Conservation (phyloP, 1,284 basidiomycete genomes). For the Ceratobasidium sp. region DNA sequence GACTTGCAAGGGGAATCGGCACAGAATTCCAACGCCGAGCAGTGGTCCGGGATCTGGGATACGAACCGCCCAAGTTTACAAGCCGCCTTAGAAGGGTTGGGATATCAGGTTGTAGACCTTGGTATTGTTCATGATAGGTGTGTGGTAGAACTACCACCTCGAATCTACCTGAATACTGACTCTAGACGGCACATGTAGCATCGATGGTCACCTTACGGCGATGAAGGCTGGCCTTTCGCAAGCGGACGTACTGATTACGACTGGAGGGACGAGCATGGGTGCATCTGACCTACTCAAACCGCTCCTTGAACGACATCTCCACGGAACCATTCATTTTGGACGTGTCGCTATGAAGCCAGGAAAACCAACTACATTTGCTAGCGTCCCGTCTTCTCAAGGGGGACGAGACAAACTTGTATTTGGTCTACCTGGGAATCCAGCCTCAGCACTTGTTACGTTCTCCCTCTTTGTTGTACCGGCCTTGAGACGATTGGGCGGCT, state of each 20-base stretch:
- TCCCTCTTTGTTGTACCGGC: slow-evolving; percentile 88
- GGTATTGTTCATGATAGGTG: slow-evolving; percentile 84
- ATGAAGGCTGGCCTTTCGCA: slow-evolving; percentile 69
- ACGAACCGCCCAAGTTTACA: slow-evolving; percentile 85
- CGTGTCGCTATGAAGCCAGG: slow-evolving; percentile 67
- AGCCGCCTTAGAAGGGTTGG: slow-evolving; percentile 77
- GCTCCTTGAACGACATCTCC: slow-evolving; percentile 82
- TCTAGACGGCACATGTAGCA: slow-evolving; percentile 58
- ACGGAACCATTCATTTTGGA: slow-evolving; percentile 69
- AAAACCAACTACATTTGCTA: slow-evolving; percentile 91
- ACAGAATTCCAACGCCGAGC: slow-evolving; percentile 54
- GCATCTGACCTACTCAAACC: slow-evolving; percentile 89
- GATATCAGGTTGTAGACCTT: slow-evolving; percentile 83
- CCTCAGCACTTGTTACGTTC: slow-evolving; percentile 89
- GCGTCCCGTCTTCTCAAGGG: slow-evolving; percentile 63
- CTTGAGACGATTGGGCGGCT: slow-evolving; percentile 79
- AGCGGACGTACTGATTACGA: slow-evolving; percentile 84
- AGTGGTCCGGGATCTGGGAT: slow-evolving; percentile 82
- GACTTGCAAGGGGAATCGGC: slow-evolving; percentile 67
- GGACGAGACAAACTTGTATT: slow-evolving; percentile 73
- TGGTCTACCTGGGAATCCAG: slow-evolving; percentile 90
- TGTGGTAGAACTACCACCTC: slow-evolving; percentile 51
- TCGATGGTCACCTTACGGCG: slow-evolving; percentile 71
- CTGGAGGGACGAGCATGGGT: slow-evolving; percentile 93
- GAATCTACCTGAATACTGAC: not conserved